phyloP scores from a whole-genome alignment of 2,329 filamentous ascomycete genomes.

The Fusarium sp. region DNA sequence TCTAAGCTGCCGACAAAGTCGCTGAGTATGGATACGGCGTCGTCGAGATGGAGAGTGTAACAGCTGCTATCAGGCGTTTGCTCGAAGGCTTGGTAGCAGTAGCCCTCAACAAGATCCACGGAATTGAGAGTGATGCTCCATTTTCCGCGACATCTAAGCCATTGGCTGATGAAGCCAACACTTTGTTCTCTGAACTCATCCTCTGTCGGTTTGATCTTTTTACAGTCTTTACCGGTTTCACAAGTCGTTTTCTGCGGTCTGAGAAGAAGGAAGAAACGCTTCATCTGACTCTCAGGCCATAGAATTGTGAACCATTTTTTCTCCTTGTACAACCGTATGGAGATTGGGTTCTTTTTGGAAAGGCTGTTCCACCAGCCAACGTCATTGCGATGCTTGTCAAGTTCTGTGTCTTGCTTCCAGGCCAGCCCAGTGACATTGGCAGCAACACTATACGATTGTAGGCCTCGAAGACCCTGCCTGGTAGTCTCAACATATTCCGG shows the following conservation, averaged over 20 bases:
- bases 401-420: not conserved
- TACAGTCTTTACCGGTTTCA: too few species aligned
- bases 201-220: not conserved
- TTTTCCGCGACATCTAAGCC: not conserved
- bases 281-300: not conserved
- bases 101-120: not conserved
- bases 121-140: not conserved
- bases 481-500: not conserved
- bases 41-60: not conserved
- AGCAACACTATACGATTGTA: not conserved
- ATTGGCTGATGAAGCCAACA: not conserved
- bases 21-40: not conserved
- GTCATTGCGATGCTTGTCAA: not conserved
- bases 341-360: not conserved
- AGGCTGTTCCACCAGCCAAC: not conserved
- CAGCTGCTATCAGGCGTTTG: rapidly evolving
- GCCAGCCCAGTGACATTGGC: not conserved
- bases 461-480: not conserved
- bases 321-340: not conserved
- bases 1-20: not conserved
- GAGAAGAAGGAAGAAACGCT: not conserved
- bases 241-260: not conserved
- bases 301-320: not conserved
- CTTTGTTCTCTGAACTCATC: not conserved
- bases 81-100: rapidly evolving